A percentile compares a stretch with the other conserved stretches of the same genome.
Conservation (phyloP, 441 rosid species). For the Populus hybrid region DNA sequence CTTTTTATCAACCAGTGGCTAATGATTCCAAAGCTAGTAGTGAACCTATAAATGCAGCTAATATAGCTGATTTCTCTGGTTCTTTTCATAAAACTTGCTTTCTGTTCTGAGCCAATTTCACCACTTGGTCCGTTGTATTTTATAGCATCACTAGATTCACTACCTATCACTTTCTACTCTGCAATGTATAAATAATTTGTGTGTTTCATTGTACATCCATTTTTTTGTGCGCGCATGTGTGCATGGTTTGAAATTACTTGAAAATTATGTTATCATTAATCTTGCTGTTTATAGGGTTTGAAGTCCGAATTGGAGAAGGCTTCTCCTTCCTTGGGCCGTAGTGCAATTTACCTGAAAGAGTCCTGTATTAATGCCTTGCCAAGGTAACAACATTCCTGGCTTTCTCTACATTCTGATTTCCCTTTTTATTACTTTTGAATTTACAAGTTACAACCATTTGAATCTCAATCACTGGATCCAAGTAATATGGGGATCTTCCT, state of each 20-base stretch:
- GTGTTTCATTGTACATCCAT: background rate
- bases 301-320: constrained; percentile 93
- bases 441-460: background rate
- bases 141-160: background rate
- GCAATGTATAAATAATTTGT: background rate
- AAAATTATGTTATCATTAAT: background rate
- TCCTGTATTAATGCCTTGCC: constrained; percentile 76
- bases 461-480: background rate
- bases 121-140: background rate
- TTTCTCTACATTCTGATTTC: constrained; percentile 1
- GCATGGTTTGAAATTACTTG: background rate
- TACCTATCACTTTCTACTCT: background rate
- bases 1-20: background rate
- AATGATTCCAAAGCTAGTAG: background rate
- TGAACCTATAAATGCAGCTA: background rate
- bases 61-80: background rate
- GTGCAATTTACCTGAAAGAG: constrained; percentile 82
- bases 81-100: background rate
- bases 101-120: background rate
- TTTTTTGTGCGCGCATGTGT: no score
- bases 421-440: background rate
- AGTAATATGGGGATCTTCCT: background rate
- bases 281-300: constrained; percentile 50
- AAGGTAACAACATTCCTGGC: constrained; percentile 35
- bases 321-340: constrained; percentile 77